phyloP scores from a whole-genome alignment of 371 early-diverging fungal species.

The Saksenaea vasiformis region DNA sequence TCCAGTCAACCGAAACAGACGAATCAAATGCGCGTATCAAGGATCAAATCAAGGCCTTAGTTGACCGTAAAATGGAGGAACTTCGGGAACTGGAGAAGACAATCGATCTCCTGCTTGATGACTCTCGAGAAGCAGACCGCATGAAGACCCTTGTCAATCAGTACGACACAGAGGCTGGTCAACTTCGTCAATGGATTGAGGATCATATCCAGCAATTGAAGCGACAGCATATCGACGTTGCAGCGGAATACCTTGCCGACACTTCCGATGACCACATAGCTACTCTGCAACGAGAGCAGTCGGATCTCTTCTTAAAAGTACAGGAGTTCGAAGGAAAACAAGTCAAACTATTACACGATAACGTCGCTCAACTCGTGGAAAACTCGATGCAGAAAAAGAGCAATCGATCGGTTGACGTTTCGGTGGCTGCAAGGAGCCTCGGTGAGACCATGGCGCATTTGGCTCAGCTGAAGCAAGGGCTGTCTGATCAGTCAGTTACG shows the following conservation, averaged over 20 bases:
- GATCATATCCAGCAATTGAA: constrained; percentile 26
- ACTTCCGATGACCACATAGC: constrained; percentile 12
- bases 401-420: constrained; percentile 30
- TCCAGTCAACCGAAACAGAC: constrained; percentile 16
- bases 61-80: constrained; percentile 34
- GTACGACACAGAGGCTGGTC: constrained; percentile 32
- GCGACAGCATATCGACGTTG: constrained; percentile 38
- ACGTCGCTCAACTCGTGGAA: constrained; percentile 32
- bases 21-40: constrained; percentile 13
- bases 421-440: constrained; percentile 29
- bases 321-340: constrained; percentile 31
- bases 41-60: constrained; percentile 23
- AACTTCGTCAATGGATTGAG: constrained; percentile 37
- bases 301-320: constrained; percentile 15
- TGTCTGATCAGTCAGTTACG: constrained; percentile 34
- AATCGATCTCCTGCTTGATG: constrained; percentile 22
- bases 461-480: constrained; percentile 29
- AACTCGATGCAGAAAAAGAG: constrained; percentile 25
- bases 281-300: constrained; percentile 25
- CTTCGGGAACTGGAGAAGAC: constrained; percentile 19
- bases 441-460: constrained; percentile 37
- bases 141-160: constrained; percentile 26
- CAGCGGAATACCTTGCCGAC: constrained; percentile 28
- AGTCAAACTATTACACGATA: constrained; percentile 35
- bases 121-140: constrained; percentile 25